Conservation (phyloP, 2,329 filamentous ascomycete species). For the Colletotrichum caudatum region DNA sequence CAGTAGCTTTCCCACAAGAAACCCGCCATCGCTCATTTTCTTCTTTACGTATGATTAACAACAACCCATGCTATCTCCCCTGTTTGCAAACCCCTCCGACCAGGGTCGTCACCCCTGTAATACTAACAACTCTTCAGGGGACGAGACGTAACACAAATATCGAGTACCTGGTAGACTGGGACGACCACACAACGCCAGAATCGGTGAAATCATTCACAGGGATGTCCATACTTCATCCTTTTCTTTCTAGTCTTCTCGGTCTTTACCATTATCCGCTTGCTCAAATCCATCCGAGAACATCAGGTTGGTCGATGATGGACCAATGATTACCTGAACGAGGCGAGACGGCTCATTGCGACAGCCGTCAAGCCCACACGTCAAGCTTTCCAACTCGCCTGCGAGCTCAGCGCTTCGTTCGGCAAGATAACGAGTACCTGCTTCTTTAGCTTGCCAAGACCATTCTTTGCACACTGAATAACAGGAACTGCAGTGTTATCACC, state of each 20-base stretch:
- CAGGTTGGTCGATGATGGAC: constrained; percentile 46
- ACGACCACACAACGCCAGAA: constrained; percentile 48
- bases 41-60: no score
- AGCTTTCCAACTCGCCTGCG: constrained; percentile 63
- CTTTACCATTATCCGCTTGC: no score
- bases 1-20: no score
- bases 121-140: no score
- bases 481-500: constrained; percentile 23
- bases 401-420: constrained; percentile 69
- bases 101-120: no score
- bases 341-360: constrained; percentile 61
- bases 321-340: constrained; percentile 64
- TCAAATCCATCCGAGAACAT: no score
- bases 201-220: no score
- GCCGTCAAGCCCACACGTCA: constrained; percentile 57
- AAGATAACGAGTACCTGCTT: constrained; percentile 59
- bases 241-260: not conserved
- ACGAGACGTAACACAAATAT: no score
- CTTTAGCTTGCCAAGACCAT: constrained; percentile 63
- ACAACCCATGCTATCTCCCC: no score
- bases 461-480: constrained; percentile 29
- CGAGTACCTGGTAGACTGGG: constrained; percentile 56
- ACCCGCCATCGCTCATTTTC: no score
- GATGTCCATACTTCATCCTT: constrained; percentile 44
- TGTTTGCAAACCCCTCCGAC: no score